Evolutionary conservation across 148 eudicot species (phyloP), one percentile per base, ranked within the genome.

Genomic region (Rhododendron griersonianum): DNA sequence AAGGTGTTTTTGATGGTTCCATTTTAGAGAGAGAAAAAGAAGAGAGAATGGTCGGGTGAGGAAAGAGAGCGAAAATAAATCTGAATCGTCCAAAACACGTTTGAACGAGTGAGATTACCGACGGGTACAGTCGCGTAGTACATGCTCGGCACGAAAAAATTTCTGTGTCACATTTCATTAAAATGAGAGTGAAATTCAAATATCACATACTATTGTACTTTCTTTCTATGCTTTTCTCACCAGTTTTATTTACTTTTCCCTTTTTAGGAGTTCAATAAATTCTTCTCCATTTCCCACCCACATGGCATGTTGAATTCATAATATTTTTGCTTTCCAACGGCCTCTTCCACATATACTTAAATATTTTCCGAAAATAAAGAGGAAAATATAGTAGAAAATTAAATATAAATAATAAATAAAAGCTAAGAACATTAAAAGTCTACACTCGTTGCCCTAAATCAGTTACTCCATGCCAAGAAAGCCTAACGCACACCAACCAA

Each of bases 401-500:
- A 59, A 59, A 59, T 59, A 18, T 19, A 7, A 47, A 47, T 47
- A 47, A 47, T 47, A 51, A 11, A 39, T 61, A 61, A 61, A 61
- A 23, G 71, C 30, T 65, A 57, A 41, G 45, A 41, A 65, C 30
- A 65, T 65, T 9, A n/a, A 65, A 41, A 65, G 71, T 65, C 74
- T 67, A 71, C 76, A 33, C 76, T 71, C 41, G 39, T 1, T 69
- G 37, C 0, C 18, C 75, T 69, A 41, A 69, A 69, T 28, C 75
- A 69, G 75, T 69, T 69, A 69, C 59, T 15, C 21, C 74, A 67
- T 33, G 41, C 76, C 57, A 74, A 41, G 69, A 21, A 88, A 81
- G 65, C 85, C 88, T 81, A 84, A 65, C 85, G 80, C 78, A 81
- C 88, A 75, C 88, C 82, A 84, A 86, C 74, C 89, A 73, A 44